A percentile compares a stretch with the other conserved stretches of the same genome.
phyloP scores from a whole-genome alignment of 768 basidiomycete species.

The Tephrocybe sp. region DNA sequence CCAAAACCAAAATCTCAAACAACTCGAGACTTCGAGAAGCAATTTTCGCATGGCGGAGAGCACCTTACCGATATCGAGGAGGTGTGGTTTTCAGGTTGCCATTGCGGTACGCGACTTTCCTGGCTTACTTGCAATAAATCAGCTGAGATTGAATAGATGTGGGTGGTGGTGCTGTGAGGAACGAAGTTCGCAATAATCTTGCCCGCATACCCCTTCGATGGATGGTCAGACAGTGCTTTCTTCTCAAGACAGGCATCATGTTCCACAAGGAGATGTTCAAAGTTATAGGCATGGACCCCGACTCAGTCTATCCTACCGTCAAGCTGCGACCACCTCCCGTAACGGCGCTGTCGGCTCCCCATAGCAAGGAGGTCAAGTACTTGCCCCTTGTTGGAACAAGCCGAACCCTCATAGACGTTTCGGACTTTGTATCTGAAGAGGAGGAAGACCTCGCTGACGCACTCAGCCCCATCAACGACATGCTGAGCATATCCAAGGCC shows the following conservation, averaged over 20 bases:
- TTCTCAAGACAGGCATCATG: slow-evolving; percentile 54
- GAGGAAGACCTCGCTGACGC: slow-evolving; percentile 64
- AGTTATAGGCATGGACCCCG: slow-evolving; percentile 44
- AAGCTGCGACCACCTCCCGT: slow-evolving; percentile 39
- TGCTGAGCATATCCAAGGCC: slow-evolving; percentile 40
- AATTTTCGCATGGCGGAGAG: slow-evolving; percentile 33
- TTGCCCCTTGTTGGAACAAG: slow-evolving; percentile 19
- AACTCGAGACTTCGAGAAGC: slow-evolving; percentile 39
- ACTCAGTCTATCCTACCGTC: slow-evolving; percentile 44
- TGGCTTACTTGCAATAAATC: neutral
- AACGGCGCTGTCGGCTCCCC: slow-evolving; percentile 26
- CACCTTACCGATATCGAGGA: slow-evolving; percentile 62
- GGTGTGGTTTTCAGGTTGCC: slow-evolving; percentile 81
- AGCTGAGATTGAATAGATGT: slow-evolving; percentile 47
- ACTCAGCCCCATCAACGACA: slow-evolving; percentile 50
- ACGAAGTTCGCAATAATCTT: slow-evolving; percentile 56
- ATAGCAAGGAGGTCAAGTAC: slow-evolving; percentile 18
- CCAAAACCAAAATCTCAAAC: slow-evolving; percentile 27
- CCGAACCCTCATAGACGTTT: slow-evolving; percentile 22
- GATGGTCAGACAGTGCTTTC: slow-evolving; percentile 72
- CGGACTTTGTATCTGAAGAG: slow-evolving; percentile 47
- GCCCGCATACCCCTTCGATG: slow-evolving; percentile 75
- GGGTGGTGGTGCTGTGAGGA: slow-evolving; percentile 68
- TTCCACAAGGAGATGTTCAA: slow-evolving; percentile 51
- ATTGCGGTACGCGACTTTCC: slow-evolving; percentile 52